Evolutionary conservation across 2,329 filamentous ascomycete species (phyloP).

Genomic region (Ophiostoma ips): DNA sequence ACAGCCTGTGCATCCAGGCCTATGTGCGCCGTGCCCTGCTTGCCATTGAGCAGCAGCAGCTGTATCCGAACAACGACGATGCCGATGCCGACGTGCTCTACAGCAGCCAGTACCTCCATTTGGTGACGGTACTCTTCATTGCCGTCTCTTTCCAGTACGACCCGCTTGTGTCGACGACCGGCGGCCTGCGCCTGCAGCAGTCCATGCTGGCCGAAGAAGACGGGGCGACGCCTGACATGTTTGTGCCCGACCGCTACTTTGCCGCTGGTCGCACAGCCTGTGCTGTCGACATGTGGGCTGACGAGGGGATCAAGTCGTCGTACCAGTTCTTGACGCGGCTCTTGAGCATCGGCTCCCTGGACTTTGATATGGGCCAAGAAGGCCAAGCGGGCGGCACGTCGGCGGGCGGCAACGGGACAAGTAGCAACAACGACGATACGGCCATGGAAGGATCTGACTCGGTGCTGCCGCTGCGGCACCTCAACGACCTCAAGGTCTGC

Average conservation of each 20-base stretch:
- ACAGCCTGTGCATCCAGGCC: conserved; percentile 20
- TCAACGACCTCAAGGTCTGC: neutral
- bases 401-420: neutral
- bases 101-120: conserved; percentile 19
- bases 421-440: neutral
- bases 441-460: conserved; percentile 9
- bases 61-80: conserved; percentile 17
- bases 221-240: conserved; percentile 9
- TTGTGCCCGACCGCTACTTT: conserved; percentile 18
- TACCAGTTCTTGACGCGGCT: conserved; percentile 19
- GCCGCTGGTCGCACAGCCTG: conserved; percentile 16
- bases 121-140: conserved; percentile 19
- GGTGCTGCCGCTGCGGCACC: conserved; percentile 1
- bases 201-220: conserved; percentile 18
- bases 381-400: neutral
- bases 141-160: conserved; percentile 22
- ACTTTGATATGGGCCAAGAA: conserved; percentile 15
- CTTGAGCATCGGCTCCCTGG: conserved; percentile 20
- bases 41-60: conserved; percentile 18
- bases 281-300: conserved; percentile 17
- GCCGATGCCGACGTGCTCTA: conserved; percentile 17
- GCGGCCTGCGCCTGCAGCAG: conserved; percentile 16
- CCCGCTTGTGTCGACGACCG: conserved; percentile 16
- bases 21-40: conserved; percentile 20
- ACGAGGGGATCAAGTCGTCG: conserved; percentile 18